phyloP scores from a whole-genome alignment of 2,329 filamentous ascomycete genomes.

The Ramichloridium luteum region DNA sequence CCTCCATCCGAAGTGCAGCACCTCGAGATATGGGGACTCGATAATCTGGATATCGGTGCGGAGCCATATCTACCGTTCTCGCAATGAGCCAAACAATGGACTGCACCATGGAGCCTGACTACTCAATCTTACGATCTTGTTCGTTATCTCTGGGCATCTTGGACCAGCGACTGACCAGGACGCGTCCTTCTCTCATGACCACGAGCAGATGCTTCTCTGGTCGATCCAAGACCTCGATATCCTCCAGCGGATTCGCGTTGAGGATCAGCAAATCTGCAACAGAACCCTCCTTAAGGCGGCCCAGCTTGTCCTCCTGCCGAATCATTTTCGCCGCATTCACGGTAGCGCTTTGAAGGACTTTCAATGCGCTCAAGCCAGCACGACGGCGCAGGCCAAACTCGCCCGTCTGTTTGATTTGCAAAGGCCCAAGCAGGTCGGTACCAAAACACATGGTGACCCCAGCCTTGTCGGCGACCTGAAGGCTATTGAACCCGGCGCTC shows the following conservation, averaged over 20 bases:
- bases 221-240: constrained; percentile 40
- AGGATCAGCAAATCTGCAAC: constrained; percentile 43
- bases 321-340: constrained; percentile 42
- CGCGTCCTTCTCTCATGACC: constrained; percentile 44
- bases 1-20: constrained; percentile 27
- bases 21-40: constrained; percentile 36
- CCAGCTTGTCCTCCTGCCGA: constrained; percentile 35
- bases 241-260: constrained; percentile 42
- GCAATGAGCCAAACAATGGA: no score
- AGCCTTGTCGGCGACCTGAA: constrained; percentile 39
- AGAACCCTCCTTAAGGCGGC: constrained; percentile 40
- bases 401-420: constrained; percentile 37
- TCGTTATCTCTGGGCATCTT: constrained; percentile 16
- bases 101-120: no score
- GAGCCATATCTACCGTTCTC: constrained; percentile 14
- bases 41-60: constrained; percentile 22
- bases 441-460: constrained; percentile 47
- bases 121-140: constrained; percentile 10
- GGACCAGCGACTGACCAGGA: constrained; percentile 28
- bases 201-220: constrained; percentile 37
- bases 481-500: constrained; percentile 32
- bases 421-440: constrained; percentile 41
- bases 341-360: constrained; percentile 41
- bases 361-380: constrained; percentile 31
- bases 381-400: constrained; percentile 38